Evolutionary conservation across 2,329 filamentous ascomycete genomes (phyloP).

Genomic region (Raffaelea arxii): DNA sequence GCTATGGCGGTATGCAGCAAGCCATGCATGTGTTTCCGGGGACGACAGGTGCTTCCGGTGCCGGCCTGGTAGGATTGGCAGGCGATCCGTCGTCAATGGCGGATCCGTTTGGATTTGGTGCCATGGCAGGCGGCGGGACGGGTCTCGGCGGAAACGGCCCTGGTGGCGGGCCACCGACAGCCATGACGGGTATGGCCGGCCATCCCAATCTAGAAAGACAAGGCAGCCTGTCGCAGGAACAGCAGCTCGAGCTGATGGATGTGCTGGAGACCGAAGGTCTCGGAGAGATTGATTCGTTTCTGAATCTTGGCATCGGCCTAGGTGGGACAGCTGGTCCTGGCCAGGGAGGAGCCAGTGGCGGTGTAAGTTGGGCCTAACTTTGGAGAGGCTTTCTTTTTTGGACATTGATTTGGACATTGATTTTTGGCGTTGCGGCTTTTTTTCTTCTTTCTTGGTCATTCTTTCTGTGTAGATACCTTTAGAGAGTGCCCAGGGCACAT

Average conservation of each 20-base stretch:
- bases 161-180: no score
- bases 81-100: slow-evolving; percentile 11
- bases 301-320: slow-evolving; percentile 32
- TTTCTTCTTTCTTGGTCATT: no score
- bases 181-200: neutral
- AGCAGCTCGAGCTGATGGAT: slow-evolving; percentile 76
- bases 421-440: no score
- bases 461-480: no score
- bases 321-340: slow-evolving; percentile 7
- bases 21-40: neutral
- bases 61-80: slow-evolving; percentile 2
- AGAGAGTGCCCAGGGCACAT: no score
- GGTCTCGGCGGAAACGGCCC: slow-evolving; percentile 5
- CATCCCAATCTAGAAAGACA: slow-evolving; percentile 36
- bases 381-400: neutral
- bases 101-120: slow-evolving; percentile 9
- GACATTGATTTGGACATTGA: neutral
- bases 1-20: slow-evolving; percentile 6
- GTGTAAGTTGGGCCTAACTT: neutral
- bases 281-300: slow-evolving; percentile 50
- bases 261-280: slow-evolving; percentile 62
- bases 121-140: no score
- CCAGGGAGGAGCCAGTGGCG: neutral
- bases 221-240: slow-evolving; percentile 66
- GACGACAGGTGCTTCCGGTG: slow-evolving; percentile 13